Conservation (phyloP, 2,329 filamentous ascomycete species). For the Neospermospora avenae region DNA sequence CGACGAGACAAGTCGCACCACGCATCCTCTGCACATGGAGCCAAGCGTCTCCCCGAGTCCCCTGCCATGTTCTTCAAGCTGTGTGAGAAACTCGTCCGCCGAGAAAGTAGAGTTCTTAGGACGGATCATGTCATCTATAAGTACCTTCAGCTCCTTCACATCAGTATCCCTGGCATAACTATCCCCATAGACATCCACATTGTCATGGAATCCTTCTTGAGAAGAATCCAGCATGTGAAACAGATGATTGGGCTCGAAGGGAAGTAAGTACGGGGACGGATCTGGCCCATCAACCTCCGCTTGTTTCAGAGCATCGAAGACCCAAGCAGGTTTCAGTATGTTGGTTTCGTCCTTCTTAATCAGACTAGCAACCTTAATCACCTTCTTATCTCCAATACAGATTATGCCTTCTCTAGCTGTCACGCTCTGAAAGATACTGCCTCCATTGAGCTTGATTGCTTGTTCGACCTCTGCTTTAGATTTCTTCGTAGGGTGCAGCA, state of each 20-base stretch:
- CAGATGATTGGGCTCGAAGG: slow-evolving; percentile 61
- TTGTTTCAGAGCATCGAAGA: slow-evolving; percentile 63
- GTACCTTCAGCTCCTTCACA: slow-evolving; percentile 56
- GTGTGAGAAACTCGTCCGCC: slow-evolving; percentile 45
- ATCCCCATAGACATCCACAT: slow-evolving; percentile 76
- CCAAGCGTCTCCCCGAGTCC: slow-evolving; percentile 48
- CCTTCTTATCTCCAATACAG: slow-evolving; percentile 74
- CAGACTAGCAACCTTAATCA: slow-evolving; percentile 79
- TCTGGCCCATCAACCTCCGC: slow-evolving; percentile 48
- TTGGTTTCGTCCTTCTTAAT: slow-evolving; percentile 68
- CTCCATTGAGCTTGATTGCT: slow-evolving; percentile 80
- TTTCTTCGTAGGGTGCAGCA: slow-evolving; percentile 65
- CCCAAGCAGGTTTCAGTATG: slow-evolving; percentile 77
- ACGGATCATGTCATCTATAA: slow-evolving; percentile 46
- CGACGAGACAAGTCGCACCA: slow-evolving; percentile 43
- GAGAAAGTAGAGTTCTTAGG: slow-evolving; percentile 47
- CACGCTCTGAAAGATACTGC: slow-evolving; percentile 72
- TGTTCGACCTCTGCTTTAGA: slow-evolving; percentile 76
- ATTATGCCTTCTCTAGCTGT: slow-evolving; percentile 60
- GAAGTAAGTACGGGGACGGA: slow-evolving; percentile 57
- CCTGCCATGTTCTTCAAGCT: slow-evolving; percentile 55
- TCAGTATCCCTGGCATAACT: slow-evolving; percentile 73
- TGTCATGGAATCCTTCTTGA: slow-evolving; percentile 51
- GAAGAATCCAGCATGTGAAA: slow-evolving; percentile 63
- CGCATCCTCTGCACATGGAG: slow-evolving; percentile 47